Percentiles rank a stretch among this genome's conserved stretches.
phyloP scores from a whole-genome alignment of 345 rosid genomes.

The Punica granatum region DNA sequence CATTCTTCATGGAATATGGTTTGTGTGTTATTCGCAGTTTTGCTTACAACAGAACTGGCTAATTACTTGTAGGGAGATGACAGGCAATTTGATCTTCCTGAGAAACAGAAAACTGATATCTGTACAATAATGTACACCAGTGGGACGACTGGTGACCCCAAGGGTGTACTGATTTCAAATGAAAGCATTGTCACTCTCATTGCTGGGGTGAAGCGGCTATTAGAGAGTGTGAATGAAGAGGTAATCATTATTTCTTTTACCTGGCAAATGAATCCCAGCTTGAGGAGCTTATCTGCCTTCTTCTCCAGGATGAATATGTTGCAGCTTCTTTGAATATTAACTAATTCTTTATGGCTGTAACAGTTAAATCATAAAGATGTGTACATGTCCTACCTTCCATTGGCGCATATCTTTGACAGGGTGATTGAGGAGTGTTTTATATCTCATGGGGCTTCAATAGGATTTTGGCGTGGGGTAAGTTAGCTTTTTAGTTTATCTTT shows the following conservation, averaged over 20 bases:
- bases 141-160: slow-evolving; percentile 99
- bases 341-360: slow-evolving; percentile 12
- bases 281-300: not conserved
- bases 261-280: not conserved
- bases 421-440: slow-evolving; percentile 81
- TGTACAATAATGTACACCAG: slow-evolving; percentile 99
- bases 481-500: slow-evolving; percentile 1
- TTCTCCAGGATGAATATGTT: not conserved
- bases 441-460: slow-evolving; percentile 70
- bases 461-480: slow-evolving; percentile 97
- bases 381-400: slow-evolving; percentile 88
- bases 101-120: slow-evolving; percentile 62
- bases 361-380: slow-evolving; percentile 75
- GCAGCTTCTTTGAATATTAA: slow-evolving; percentile 1
- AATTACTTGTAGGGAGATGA: slow-evolving; percentile 47
- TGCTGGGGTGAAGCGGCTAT: slow-evolving; percentile 58
- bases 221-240: slow-evolving; percentile 57
- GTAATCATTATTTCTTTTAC: slow-evolving; percentile 25
- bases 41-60: slow-evolving; percentile 1
- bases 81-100: slow-evolving; percentile 72
- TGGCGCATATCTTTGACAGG: slow-evolving; percentile 94
- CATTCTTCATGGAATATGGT: not conserved
- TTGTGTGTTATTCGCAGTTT: not conserved
- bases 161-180: slow-evolving; percentile 94
- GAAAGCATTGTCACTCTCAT: slow-evolving; percentile 67